These are phyloP conservation scores for Cyclotella atomus DNA, from an alignment of 108 stramenopile genomes.

Conservation along the genomic window DNA sequence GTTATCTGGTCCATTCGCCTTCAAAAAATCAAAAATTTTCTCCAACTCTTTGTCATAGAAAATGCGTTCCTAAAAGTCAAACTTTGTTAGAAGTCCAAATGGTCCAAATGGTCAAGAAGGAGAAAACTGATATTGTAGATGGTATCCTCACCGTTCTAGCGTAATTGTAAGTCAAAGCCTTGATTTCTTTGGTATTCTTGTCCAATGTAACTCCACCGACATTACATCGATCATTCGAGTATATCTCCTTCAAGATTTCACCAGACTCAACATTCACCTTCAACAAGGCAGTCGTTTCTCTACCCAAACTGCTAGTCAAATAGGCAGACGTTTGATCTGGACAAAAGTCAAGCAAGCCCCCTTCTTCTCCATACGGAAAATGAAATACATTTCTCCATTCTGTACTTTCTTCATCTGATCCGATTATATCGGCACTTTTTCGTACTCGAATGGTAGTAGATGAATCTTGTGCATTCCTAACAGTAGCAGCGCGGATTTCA, in stretches of 20 bases:
- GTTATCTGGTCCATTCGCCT: constrained; percentile 45
- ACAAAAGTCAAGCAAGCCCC: constrained; percentile 58
- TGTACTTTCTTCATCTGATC: constrained; percentile 5
- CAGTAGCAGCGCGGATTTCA: constrained; percentile 55
- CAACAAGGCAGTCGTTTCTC: constrained; percentile 69
- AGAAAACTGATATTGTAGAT: not conserved
- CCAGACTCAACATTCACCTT: constrained; percentile 68
- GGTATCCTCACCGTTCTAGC: constrained; percentile 43
- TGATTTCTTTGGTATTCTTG: constrained; percentile 65
- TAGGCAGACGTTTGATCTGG: constrained; percentile 55
- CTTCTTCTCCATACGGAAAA: constrained; percentile 68
- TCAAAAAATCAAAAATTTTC: constrained; percentile 54
- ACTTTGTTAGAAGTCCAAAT: too few relatives aligned
- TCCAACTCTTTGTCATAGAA: constrained; percentile 68
- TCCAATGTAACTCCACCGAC: constrained; percentile 59
- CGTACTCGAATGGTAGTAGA: constrained; percentile 55
- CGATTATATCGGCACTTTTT: constrained; percentile 14
- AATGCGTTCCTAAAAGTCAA: constrained; percentile 34
- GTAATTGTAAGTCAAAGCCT: constrained; percentile 62
- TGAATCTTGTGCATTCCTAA: constrained; percentile 51
- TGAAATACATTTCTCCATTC: constrained; percentile 63
- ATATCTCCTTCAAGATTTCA: constrained; percentile 59
- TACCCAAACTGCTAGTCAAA: constrained; percentile 52
- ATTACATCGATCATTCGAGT: constrained; percentile 61
- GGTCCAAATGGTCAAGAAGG: not conserved